Evolutionary conservation across 1,284 basidiomycete genomes (phyloP).

Genomic region (Gomphus sp.): DNA sequence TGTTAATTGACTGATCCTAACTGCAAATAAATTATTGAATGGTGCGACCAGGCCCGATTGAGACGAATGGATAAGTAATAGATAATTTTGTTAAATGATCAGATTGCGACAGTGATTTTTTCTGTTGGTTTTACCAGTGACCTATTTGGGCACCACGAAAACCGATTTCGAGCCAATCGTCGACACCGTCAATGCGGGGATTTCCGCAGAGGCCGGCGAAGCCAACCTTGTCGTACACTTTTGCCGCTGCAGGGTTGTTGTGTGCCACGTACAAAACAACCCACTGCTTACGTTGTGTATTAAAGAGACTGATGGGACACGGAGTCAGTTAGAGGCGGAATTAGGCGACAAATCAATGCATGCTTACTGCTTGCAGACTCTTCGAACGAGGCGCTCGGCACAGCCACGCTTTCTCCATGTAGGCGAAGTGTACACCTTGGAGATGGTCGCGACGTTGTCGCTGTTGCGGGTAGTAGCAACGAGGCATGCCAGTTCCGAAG

Average conservation of each 20-base stretch:
- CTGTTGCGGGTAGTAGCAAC: slow-evolving; percentile 53
- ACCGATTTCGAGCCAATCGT: slow-evolving; percentile 53
- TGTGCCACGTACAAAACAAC: slow-evolving; percentile 49
- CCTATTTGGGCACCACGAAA: slow-evolving; percentile 48
- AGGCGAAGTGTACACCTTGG: slow-evolving; percentile 55
- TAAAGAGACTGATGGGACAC: slow-evolving; percentile 18
- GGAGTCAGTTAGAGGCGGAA: background rate
- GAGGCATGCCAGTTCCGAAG: slow-evolving; percentile 43
- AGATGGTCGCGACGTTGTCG: slow-evolving; percentile 44
- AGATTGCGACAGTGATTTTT: too few species aligned
- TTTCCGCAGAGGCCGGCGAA: slow-evolving; percentile 41
- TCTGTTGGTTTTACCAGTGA: slow-evolving; percentile 58
- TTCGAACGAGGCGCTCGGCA: slow-evolving; percentile 46
- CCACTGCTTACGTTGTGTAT: slow-evolving; percentile 24
- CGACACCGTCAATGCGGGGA: slow-evolving; percentile 30
- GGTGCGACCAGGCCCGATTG: background rate
- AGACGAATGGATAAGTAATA: background rate
- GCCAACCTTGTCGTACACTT: slow-evolving; percentile 50
- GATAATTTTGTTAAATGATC: too few species aligned
- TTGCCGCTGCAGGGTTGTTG: slow-evolving; percentile 37
- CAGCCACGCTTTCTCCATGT: slow-evolving; percentile 39
- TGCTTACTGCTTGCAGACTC: slow-evolving; percentile 30
- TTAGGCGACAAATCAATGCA: background rate
- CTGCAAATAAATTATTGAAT: background rate
- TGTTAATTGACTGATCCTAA: background rate